A percentile compares a stretch with the other conserved stretches of the same genome.
phyloP scores from a whole-genome alignment of 495 filamentous ascomycete species.

The Penicillium herquei region DNA sequence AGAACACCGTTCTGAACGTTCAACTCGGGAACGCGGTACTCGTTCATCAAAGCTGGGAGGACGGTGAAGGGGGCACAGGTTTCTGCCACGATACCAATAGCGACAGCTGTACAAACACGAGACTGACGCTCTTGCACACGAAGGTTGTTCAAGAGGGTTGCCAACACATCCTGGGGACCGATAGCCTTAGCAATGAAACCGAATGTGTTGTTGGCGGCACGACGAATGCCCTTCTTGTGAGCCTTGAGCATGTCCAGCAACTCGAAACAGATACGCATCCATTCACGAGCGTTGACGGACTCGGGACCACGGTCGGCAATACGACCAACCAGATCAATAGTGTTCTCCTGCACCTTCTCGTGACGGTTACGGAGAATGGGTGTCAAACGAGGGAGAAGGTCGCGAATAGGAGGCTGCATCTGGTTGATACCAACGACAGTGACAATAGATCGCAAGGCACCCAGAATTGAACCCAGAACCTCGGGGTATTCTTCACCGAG shows the following conservation, averaged over 20 bases:
- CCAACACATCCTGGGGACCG: conserved; percentile 94
- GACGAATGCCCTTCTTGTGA: conserved; percentile 97
- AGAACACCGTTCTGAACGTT: conserved; percentile 99
- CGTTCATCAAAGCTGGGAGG: conserved; percentile 99
- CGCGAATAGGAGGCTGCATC: conserved; percentile 99
- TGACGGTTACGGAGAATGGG: conserved; percentile 97
- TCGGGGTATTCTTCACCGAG: conserved; percentile 99
- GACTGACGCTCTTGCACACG: conserved; percentile 97
- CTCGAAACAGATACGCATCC: conserved; percentile 99
- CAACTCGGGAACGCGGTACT: conserved; percentile 96
- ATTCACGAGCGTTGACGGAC: conserved; percentile 93
- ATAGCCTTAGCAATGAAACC: conserved; percentile 99
- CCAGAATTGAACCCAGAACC: conserved; percentile 93
- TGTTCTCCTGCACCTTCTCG: conserved; percentile 99
- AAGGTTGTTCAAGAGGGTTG: conserved; percentile 93
- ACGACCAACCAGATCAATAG: conserved; percentile 98
- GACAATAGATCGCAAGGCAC: conserved; percentile 92
- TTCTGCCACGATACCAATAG: conserved; percentile 99
- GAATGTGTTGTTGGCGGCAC: conserved; percentile 99
- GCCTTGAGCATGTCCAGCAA: conserved; percentile 99
- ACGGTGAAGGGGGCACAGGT: conserved; percentile 99
- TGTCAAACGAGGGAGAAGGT: conserved; percentile 91
- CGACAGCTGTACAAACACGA: conserved; percentile 96
- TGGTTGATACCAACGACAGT: conserved; percentile 97
- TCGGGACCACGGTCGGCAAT: conserved; percentile 97